Base-by-base conservation (phyloP, 257 asterid genomes). In the Salvia splendens region DNA sequence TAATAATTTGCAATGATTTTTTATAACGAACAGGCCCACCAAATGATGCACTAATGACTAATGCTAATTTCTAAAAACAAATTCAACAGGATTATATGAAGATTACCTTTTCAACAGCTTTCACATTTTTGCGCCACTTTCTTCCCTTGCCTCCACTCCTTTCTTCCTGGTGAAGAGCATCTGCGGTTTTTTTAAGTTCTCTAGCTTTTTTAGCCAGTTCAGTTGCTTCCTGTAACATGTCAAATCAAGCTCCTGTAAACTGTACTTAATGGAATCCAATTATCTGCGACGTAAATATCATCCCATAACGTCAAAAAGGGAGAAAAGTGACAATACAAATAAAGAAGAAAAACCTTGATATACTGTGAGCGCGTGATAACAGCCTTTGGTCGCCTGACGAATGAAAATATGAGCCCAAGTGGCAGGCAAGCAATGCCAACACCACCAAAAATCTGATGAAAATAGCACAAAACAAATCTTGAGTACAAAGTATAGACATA, bases 41-140 rank as follows among this genome's bases (percentile, higher is more conserved):
- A 67, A 74, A 28, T 57, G 67, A 62, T 55, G 48, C 72, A 68
- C 8, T 24, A 12, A 17, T 67, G 17, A 41, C 38, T 24, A 12
- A 17, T 67, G 14, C 33, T 36, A 5, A 46, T 57, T 68, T 36
- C 55, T 30, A 49, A 46, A 17, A 56, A 56, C 35, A 32, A 50
- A 28, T 38, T 28, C 36, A 7, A 59, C 12, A 40, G 10, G 40
- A 53, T 40, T 15, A 70, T 12, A 20, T 42, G 58, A 71, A 42
- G 11, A 65, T 56, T 40, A 88, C 99, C 96, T 94, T 94, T 73
- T 91, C 96, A 53, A 94, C 95, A 49, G 86, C 75, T 88, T 94
- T 94, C 70, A 94, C 97, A 80, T 94, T 94, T 82, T 94, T 94
- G 56, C 96, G 98, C 99, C 99, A 94, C 81, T 91, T 94, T 76